Conservation (phyloP, 139 green algal genomes). For the Trebouxia sp. region DNA sequence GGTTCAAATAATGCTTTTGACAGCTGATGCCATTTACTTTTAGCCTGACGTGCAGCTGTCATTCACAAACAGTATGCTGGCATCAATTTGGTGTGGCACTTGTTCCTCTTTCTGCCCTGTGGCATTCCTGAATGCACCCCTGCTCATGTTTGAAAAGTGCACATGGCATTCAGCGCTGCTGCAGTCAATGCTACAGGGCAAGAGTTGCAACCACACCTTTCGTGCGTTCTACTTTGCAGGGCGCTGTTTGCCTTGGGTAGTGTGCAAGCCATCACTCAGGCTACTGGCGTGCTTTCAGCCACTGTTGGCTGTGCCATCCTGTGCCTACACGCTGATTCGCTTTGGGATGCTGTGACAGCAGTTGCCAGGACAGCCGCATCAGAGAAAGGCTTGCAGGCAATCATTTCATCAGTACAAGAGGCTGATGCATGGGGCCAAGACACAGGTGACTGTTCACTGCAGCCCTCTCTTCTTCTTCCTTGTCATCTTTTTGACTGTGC, state of each 20-base stretch:
- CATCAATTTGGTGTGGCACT: too few species aligned
- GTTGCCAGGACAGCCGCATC: background rate
- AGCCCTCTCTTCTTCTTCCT: background rate
- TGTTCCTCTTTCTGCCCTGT: too few species aligned
- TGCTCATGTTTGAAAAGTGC: too few species aligned
- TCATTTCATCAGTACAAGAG: background rate
- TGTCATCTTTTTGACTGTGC: too few species aligned
- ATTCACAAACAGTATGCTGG: too few species aligned
- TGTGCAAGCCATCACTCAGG: background rate
- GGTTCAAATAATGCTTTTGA: too few species aligned
- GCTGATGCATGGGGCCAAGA: constrained; percentile 14
- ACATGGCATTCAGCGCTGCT: too few species aligned
- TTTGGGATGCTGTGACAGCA: constrained; percentile 15
- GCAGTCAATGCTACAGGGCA: too few species aligned
- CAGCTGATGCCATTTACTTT: too few species aligned
- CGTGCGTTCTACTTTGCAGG: constrained; percentile 6
- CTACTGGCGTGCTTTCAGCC: background rate
- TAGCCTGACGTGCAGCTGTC: too few species aligned
- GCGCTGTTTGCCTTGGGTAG: background rate
- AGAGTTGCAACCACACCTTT: too few species aligned
- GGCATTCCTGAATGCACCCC: too few species aligned
- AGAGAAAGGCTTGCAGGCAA: background rate
- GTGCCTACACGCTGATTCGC: background rate
- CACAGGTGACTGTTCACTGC: background rate
- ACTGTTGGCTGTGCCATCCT: background rate